phyloP scores from a whole-genome alignment of 495 filamentous ascomycete species.

The Apiosordaria backusii region DNA sequence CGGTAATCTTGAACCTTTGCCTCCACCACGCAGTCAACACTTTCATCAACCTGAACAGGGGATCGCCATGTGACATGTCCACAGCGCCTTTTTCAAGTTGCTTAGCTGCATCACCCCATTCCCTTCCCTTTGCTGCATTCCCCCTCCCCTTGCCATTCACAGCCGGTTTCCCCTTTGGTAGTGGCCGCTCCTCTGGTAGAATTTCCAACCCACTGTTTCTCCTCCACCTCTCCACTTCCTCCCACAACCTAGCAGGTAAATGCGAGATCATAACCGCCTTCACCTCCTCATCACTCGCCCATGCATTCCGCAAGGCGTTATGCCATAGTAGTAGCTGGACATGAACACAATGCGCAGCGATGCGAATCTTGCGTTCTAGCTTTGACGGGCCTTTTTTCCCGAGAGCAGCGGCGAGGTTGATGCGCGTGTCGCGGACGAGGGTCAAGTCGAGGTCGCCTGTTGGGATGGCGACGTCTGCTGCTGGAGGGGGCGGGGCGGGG shows the following conservation, averaged over 20 bases:
- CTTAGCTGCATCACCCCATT: constrained; percentile 71
- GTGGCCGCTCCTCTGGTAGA: not conserved
- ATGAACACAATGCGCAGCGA: constrained; percentile 79
- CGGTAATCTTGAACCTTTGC: constrained; percentile 71
- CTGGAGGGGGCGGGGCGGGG: constrained; percentile 33
- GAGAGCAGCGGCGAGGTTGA: constrained; percentile 54
- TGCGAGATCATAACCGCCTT: constrained; percentile 74
- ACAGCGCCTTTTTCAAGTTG: constrained; percentile 62
- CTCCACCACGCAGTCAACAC: constrained; percentile 80
- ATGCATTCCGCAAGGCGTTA: constrained; percentile 80
- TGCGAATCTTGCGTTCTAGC: constrained; percentile 71
- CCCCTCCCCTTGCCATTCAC: constrained; percentile 37
- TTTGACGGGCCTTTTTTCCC: constrained; percentile 86
- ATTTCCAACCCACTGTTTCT: constrained; percentile 58
- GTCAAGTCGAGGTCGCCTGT: constrained; percentile 72
- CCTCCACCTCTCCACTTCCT: constrained; percentile 74
- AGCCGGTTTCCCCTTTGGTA: constrained; percentile 26
- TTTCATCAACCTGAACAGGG: constrained; percentile 74
- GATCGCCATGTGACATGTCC: constrained; percentile 77
- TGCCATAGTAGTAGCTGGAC: constrained; percentile 86
- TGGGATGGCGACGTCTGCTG: constrained; percentile 21
- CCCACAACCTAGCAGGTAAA: constrained; percentile 59
- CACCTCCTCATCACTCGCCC: constrained; percentile 74
- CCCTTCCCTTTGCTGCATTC: constrained; percentile 51
- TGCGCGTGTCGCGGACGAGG: constrained; percentile 55